These are phyloP conservation scores for Galeopsis tetrahit DNA, from an alignment of 257 asterid genomes.

Conservation along the genomic window DNA sequence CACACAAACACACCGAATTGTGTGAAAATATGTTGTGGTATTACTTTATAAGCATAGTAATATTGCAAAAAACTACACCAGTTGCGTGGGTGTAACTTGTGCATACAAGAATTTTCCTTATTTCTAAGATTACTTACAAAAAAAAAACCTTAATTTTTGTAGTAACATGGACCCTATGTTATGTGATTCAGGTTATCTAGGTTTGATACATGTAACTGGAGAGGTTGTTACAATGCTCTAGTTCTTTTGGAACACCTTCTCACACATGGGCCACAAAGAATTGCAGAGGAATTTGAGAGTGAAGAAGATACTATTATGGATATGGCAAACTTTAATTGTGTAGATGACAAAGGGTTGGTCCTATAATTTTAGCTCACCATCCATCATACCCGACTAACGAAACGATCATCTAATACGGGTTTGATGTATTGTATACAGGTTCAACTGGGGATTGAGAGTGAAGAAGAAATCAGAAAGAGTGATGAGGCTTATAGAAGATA, in stretches of 20 bases:
- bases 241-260: slow-evolving; percentile 71
- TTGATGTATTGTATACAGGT: slow-evolving; percentile 43
- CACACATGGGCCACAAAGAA: slow-evolving; percentile 80
- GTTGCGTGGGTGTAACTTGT: too few species aligned
- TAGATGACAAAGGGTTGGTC: slow-evolving; percentile 72
- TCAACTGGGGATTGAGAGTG: slow-evolving; percentile 81
- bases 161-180: neutral
- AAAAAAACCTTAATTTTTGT: too few species aligned
- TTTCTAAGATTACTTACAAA: neutral
- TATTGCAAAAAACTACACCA: too few species aligned
- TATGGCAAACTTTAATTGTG: slow-evolving; percentile 54
- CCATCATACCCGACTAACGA: neutral
- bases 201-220: slow-evolving; percentile 70
- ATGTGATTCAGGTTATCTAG: slow-evolving; percentile 54
- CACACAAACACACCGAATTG: too few species aligned
- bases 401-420: neutral
- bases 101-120: too few species aligned
- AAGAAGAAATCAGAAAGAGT: slow-evolving; percentile 59
- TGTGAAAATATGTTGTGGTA: too few species aligned
- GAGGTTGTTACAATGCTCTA: slow-evolving; percentile 69
- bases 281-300: slow-evolving; percentile 73
- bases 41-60: too few species aligned
- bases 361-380: neutral
- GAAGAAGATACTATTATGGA: slow-evolving; percentile 57
- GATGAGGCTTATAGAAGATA: slow-evolving; percentile 53